Evolutionary conservation across 2,329 filamentous ascomycete species (phyloP).

Genomic region (Cylindrodendrum hubeiense): DNA sequence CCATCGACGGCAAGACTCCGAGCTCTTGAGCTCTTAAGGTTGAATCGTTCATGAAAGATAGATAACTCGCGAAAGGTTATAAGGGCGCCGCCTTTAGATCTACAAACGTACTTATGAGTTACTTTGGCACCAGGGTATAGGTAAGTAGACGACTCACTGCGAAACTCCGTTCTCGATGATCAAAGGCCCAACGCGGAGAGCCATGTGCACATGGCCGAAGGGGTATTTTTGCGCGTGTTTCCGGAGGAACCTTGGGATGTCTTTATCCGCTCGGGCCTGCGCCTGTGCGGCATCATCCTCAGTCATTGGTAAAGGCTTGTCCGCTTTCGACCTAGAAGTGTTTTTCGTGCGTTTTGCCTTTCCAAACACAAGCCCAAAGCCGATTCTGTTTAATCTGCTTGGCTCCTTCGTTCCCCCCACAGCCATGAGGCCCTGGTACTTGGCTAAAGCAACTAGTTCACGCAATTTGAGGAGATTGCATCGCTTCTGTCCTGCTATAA

Average conservation of each 20-base stretch:
- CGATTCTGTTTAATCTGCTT: neutral
- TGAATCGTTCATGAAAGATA: neutral
- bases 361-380: neutral
- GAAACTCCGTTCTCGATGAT: constrained; percentile 47
- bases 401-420: neutral
- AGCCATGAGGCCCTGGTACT: neutral
- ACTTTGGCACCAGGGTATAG: neutral
- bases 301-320: neutral
- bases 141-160: neutral
- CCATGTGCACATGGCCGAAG: constrained; percentile 56
- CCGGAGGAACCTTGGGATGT: constrained; percentile 47
- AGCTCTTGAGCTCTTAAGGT: neutral
- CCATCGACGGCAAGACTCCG: neutral
- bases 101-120: neutral
- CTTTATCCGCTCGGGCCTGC: constrained; percentile 32
- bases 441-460: neutral
- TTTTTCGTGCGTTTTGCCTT: neutral
- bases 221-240: constrained; percentile 45
- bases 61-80: neutral
- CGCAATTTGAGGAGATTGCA: neutral
- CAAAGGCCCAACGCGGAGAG: constrained; percentile 53
- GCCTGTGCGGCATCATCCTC: neutral
- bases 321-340: neutral
- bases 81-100: neutral
- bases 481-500: neutral